Percentiles rank a stretch among this genome's conserved stretches.
phyloP scores from a whole-genome alignment of 768 basidiomycete genomes.

The Botryobasidium botryosum region DNA sequence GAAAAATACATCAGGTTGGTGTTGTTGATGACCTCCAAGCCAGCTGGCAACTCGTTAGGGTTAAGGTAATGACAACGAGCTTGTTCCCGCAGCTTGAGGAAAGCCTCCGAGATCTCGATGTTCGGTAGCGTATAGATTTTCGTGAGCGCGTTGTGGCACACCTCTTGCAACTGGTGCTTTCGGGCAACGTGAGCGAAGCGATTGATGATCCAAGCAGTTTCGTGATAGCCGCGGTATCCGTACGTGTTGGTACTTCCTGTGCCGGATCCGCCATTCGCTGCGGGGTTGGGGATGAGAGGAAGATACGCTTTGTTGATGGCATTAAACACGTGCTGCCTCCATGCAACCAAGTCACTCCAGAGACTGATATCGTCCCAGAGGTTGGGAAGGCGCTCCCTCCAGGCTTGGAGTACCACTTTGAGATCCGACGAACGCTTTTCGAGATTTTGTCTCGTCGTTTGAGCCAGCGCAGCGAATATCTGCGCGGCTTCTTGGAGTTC shows the following conservation, averaged over 20 bases:
- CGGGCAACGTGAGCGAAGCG: constrained; percentile 96
- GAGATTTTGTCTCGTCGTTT: constrained; percentile 73
- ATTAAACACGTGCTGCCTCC: constrained; percentile 96
- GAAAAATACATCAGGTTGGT: constrained; percentile 99
- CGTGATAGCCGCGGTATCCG: constrained; percentile 93
- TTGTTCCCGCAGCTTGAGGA: constrained; percentile 95
- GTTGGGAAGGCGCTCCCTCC: constrained; percentile 94
- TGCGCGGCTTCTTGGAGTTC: constrained; percentile 92
- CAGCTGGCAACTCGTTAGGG: constrained; percentile 80
- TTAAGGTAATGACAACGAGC: constrained; percentile 96
- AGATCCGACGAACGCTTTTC: constrained; percentile 91
- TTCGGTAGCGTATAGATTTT: constrained; percentile 99
- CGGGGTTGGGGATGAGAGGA: constrained; percentile 50
- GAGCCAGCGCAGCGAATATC: constrained; percentile 79
- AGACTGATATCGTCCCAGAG: constrained; percentile 94
- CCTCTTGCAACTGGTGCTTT: constrained; percentile 90
- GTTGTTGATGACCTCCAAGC: constrained; percentile 97
- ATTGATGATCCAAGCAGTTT: constrained; percentile 99
- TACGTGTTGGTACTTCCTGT: constrained; percentile 54
- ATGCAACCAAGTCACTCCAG: constrained; percentile 98
- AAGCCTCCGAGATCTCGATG: constrained; percentile 99
- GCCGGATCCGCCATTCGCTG: constrained; percentile 31
- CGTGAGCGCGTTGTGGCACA: constrained; percentile 84
- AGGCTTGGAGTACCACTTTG: constrained; percentile 90
- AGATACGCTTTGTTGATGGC: constrained; percentile 94